A percentile compares a stretch with the other conserved stretches of the same genome.
Conservation (phyloP, 345 rosid species). For the Conringia planisiliqua region DNA sequence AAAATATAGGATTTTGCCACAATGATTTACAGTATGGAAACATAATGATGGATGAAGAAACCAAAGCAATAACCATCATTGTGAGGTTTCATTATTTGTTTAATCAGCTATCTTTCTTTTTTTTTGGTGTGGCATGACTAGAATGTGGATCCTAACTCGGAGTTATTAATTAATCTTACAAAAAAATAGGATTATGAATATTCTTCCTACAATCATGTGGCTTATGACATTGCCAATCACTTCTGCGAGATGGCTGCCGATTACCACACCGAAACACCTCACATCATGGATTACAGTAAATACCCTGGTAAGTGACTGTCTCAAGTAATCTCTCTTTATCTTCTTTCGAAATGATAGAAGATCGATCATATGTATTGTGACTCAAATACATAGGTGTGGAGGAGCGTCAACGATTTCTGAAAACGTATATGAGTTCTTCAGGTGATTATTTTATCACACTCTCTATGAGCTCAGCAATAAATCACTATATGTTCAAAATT, state of each 20-base stretch:
- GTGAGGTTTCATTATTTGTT: constrained; percentile 45
- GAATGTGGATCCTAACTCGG: neutral
- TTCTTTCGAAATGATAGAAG: neutral
- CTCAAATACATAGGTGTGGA: constrained; percentile 50
- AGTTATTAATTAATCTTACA: neutral
- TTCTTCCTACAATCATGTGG: constrained; percentile 78
- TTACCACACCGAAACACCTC: constrained; percentile 87
- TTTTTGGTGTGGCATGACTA: neutral
- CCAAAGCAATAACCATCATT: constrained; percentile 78
- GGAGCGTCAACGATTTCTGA: constrained; percentile 65
- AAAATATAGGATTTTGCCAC: constrained; percentile 73
- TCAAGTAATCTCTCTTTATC: neutral
- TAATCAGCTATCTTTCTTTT: neutral
- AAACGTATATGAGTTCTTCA: constrained; percentile 54
- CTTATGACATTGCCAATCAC: constrained; percentile 94
- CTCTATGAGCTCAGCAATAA: neutral
- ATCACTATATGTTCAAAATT: neutral
- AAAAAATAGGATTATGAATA: constrained; percentile 81
- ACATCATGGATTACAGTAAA: constrained; percentile 69
- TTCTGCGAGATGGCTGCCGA: constrained; percentile 95
- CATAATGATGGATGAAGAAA: constrained; percentile 87
- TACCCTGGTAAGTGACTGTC: constrained; percentile 62
- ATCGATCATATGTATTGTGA: neutral
- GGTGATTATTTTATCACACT: constrained; percentile 37
- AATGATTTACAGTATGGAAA: constrained; percentile 97